Evolutionary conservation across 768 basidiomycete genomes (phyloP), one percentile per base, ranked within the genome.

Genomic region (Tricholoma bakamatsutake): DNA sequence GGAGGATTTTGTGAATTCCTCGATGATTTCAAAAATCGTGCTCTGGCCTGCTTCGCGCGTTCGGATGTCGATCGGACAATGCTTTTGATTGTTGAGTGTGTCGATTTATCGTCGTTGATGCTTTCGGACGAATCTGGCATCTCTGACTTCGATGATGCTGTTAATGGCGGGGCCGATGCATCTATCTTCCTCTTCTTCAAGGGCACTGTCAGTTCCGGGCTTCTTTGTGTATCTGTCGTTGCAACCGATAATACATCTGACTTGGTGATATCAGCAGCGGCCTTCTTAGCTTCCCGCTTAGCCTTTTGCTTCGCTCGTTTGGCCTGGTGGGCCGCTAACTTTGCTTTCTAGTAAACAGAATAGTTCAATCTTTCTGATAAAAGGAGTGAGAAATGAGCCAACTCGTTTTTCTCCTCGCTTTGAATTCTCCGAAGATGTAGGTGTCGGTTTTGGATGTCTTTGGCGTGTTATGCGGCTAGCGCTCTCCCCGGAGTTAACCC

Each of bases 341-440:
- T 79, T 8, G 71, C 77, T 73, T 76, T 76, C 82, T 85, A 60
- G 21, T 24, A 55, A 12, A 50, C 47, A 12, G 17, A 33, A 40
- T 4, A 30, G 30, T 35, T 52, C 59, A 42, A 50, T 35, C 27
- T 15, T 28, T 43, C 1, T 24, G 28, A 12, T 24, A 31, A 24
- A 34, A 15, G 27, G 10, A 31, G 18, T 35, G 9, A 6, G 21
- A 5, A 30, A 35, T 27, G 45, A 37, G 56, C 76, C 21, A 62
- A 85, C 88, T 69, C 82, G 78, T 67, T 86, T 88, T 58, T 80
- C 69, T 3, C 80, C 80, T 49, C 87, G 79, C 61, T 82, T 88
- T 2, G 87, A 89, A 27, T 59, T 67, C 40, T 58, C 66, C 33
- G 57, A 56, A 8, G 61, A 54, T 34, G 58, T 57, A 7, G 65